Evolutionary conservation across 441 rosid species (phyloP).

Genomic region (Eutrema salsugineum): DNA sequence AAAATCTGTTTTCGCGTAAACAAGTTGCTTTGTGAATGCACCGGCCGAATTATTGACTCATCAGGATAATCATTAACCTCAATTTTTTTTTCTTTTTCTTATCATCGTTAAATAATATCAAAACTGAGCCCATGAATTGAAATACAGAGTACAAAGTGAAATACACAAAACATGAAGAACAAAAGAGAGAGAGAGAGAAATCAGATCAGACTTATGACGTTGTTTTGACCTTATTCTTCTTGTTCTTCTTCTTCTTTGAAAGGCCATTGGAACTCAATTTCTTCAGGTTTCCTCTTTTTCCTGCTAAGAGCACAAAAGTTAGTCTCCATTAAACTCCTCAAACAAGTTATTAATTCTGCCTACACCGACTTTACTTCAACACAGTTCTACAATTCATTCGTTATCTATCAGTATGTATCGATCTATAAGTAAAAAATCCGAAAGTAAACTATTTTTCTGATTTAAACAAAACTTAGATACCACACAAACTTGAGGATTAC

Average conservation of each 20-base stretch:
- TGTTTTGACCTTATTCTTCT: slow-evolving; percentile 38
- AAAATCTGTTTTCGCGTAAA: neutral
- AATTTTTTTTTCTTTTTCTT: no score
- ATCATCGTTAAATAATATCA: neutral
- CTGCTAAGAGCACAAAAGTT: slow-evolving; percentile 36
- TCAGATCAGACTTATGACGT: slow-evolving; percentile 14
- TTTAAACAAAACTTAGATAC: neutral
- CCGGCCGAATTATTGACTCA: neutral
- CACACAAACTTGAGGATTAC: neutral
- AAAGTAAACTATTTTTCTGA: neutral
- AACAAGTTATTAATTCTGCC: neutral
- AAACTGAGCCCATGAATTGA: slow-evolving; percentile 9
- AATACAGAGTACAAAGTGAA: neutral
- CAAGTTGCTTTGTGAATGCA: neutral
- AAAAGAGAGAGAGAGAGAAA: neutral
- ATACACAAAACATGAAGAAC: neutral
- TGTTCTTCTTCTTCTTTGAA: slow-evolving; percentile 70
- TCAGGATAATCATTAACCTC: neutral
- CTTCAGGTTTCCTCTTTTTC: slow-evolving; percentile 71
- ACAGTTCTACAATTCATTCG: neutral
- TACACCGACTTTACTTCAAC: neutral
- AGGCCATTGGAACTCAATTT: slow-evolving; percentile 62
- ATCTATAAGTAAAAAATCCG: neutral
- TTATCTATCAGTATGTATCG: neutral
- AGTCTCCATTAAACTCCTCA: neutral